phyloP scores from a whole-genome alignment of 2,329 filamentous ascomycete genomes.

The Fusarium burgessii region DNA sequence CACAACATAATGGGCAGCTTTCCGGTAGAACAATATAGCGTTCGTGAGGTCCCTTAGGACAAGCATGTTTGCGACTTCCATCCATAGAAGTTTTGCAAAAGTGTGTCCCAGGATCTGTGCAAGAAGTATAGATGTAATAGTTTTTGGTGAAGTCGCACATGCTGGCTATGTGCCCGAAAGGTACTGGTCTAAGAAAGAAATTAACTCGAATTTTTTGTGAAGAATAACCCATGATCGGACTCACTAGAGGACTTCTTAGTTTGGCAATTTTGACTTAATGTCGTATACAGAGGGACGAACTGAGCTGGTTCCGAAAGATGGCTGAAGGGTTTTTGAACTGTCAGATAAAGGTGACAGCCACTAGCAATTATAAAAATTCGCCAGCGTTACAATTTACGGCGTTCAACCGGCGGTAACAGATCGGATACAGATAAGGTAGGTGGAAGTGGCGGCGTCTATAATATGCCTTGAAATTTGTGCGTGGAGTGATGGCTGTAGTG shows the following conservation, averaged over 20 bases:
- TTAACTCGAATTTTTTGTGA: not conserved
- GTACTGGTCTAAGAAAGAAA: not conserved
- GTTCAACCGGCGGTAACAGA: slow-evolving; percentile 3
- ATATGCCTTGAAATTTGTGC: slow-evolving; percentile 9
- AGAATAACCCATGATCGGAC: not conserved
- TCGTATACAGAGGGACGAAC: not conserved
- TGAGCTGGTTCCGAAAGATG: not conserved
- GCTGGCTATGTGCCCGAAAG: slow-evolving; percentile 32
- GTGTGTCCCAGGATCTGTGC: slow-evolving; percentile 75
- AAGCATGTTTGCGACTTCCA: slow-evolving; percentile 69
- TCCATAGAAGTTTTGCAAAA: slow-evolving; percentile 78
- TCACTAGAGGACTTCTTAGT: slow-evolving; percentile 2
- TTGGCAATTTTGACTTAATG: not conserved
- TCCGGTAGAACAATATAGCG: slow-evolving; percentile 78
- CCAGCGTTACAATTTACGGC: not conserved
- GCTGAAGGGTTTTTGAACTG: not conserved
- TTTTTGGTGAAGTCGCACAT: slow-evolving; percentile 79
- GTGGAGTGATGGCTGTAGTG: slow-evolving; percentile 12
- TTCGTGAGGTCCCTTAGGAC: slow-evolving; percentile 75
- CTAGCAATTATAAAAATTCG: slow-evolving; percentile 5
- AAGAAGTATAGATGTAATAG: slow-evolving; percentile 81
- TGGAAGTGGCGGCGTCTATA: slow-evolving; percentile 26
- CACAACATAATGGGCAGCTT: slow-evolving; percentile 63
- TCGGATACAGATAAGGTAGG: slow-evolving; percentile 6
- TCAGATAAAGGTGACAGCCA: not conserved